Evolutionary conservation across 768 basidiomycete genomes (phyloP).

Genomic region (Phallus indusiatus): DNA sequence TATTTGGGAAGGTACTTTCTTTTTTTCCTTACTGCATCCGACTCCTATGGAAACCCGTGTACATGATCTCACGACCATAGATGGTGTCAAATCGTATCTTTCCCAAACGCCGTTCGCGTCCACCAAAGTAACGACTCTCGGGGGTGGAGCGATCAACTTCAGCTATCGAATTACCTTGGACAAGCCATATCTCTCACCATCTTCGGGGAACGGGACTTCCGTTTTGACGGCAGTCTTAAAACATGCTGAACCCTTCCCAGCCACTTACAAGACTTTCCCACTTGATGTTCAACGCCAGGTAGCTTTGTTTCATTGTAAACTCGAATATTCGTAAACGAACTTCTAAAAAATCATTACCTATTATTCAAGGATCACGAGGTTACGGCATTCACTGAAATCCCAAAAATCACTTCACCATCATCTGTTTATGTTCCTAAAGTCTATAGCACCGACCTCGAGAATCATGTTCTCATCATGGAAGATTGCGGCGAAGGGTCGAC

Average conservation of each 20-base stretch:
- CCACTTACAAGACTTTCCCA: conserved; percentile 10
- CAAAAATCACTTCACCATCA: conserved; percentile 23
- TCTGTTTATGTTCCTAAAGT: conserved; percentile 37
- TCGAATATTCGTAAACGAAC: not conserved
- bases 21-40: too few species aligned
- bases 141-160: conserved; percentile 49
- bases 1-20: too few species aligned
- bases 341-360: not conserved
- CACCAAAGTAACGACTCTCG: conserved; percentile 28
- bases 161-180: conserved; percentile 43
- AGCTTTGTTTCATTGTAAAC: not conserved
- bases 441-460: conserved; percentile 33
- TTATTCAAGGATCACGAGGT: conserved; percentile 29
- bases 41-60: not conserved
- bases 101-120: conserved; percentile 38
- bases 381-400: conserved; percentile 38
- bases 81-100: conserved; percentile 35
- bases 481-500: conserved; percentile 37
- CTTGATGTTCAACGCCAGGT: conserved; percentile 44
- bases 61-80: conserved; percentile 20
- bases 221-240: conserved; percentile 45
- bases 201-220: not conserved
- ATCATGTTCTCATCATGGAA: conserved; percentile 50
- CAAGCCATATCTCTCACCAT: conserved; percentile 20
- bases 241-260: conserved; percentile 41